Evolutionary conservation across 2,329 filamentous ascomycete genomes (phyloP), one percentile per base, ranked within the genome.

Genomic region (Diaporthe citrichinensis): DNA sequence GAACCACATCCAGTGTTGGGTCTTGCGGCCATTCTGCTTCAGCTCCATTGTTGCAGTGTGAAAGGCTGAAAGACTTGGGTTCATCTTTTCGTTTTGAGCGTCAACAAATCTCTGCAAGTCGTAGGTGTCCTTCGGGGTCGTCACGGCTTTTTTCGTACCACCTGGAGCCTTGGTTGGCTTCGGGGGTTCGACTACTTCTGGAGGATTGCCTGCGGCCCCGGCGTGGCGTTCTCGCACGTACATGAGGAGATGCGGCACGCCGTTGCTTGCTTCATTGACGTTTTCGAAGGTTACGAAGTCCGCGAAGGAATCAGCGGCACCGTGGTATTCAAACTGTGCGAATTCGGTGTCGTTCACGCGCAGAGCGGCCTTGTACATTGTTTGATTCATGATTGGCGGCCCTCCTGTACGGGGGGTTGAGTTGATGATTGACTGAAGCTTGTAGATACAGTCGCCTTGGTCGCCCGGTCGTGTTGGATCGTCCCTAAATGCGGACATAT

Each of bases 401-500:
- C 17, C 46, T n/a, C 46, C 31, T 31, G 31, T 31, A 31, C 31
- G 31, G 5, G 31, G 31, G 31, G 31, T 31, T 31, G 31, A 31
- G 5, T 31, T 15, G 65, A 69, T 23, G 34, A 69, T 53, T 15
- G 65, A 55, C 34, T 41, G 31, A 10, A 69, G 65, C 9, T 14
- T 69, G 65, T 69, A 69, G 9, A 31, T 23, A 23, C 34, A 31
- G 49, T 69, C 49, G 17, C 14, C 23, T 3, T 10, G 34, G 17
- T 41, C 65, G 10, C 65, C 49, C 23, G 49, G 46, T 28, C 65
- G n/a, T 20, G 15, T 4, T 25, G 49, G 65, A 6, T 41, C 65
- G 49, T 69, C 65, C 36, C n/a, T 39, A 14, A 69, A 23, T 8
- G 23, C 49, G 49, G 65, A 69, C 65, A 69, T 53, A 23, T 69